Evolutionary conservation across 1,284 basidiomycete genomes (phyloP), one percentile per base, ranked within the genome.

Genomic region (Ceraceosorus guamensis): DNA sequence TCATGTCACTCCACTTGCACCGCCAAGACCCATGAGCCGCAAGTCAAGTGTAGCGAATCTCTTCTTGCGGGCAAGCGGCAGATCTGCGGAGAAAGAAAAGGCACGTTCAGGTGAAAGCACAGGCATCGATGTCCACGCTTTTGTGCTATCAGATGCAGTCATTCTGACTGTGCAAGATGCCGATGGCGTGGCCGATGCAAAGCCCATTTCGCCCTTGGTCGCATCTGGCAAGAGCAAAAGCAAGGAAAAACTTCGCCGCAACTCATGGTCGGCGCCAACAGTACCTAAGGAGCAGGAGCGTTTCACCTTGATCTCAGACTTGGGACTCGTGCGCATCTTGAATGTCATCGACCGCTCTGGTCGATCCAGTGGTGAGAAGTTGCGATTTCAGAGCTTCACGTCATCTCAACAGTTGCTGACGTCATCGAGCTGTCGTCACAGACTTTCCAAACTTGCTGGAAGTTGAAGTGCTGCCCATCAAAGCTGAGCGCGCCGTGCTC

Each of bases 81-180:
- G 16, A 16, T 8, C 46, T 48, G 37, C 41, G 44, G 5, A 48
- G 49, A 18, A 48, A 55, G 33, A 56, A 51, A 39, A 49, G 33
- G 14, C 50, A 31, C 46, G 48, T 43, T 18, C 50, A 31, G 3
- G 11, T 16, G 16, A 41, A 11, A 16, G 16, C 39, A 11, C 39
- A 16, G 39, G 11, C 11, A 16, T 41, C 39, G 16, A 35, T n/a
- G 33, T 56, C n/a, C 54, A 56, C 16, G 54, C 54, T 16, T 56
- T 52, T 46, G 54, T 56, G 24, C 52, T 56, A 35, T 56, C 54
- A 14, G 54, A 56, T 32, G 18, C 52, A 37, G 48, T 56, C 45
- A 43, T 56, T 16, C 44, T 50, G 14, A 35, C 53, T 14, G 32
- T 35, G 30, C 46, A 34, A n/a, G 32, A 33, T 8, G 53, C 33